These are phyloP conservation scores for Claviceps citrina DNA, from an alignment of 2,329 filamentous ascomycete genomes.

Conservation along the genomic window DNA sequence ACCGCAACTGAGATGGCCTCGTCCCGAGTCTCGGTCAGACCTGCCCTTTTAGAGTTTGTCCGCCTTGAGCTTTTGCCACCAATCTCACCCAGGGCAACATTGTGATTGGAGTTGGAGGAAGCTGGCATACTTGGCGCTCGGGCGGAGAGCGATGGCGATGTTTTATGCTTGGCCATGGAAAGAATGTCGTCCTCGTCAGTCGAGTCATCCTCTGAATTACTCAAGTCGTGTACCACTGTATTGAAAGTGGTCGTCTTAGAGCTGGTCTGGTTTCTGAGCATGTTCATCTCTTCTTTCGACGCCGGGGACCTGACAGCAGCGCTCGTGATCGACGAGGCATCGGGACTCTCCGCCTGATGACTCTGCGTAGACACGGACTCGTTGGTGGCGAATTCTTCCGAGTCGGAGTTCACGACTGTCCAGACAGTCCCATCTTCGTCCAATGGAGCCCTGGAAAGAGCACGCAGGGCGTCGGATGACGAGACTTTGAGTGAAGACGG, in stretches of 20 bases:
- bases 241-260: no score
- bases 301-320: background rate
- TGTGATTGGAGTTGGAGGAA: constrained; percentile 13
- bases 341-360: no score
- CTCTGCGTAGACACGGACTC: background rate
- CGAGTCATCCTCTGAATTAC: constrained; percentile 16
- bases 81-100: constrained; percentile 4
- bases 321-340: background rate
- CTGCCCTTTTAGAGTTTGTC: background rate
- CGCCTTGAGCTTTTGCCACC: background rate
- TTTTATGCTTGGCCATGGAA: constrained; percentile 20
- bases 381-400: constrained; percentile 12
- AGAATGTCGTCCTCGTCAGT: constrained; percentile 28
- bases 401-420: constrained; percentile 29
- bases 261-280: background rate
- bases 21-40: background rate
- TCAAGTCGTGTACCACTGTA: background rate
- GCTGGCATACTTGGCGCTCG: background rate
- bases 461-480: constrained; percentile 38
- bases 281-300: background rate
- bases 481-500: constrained; percentile 37
- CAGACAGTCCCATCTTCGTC: constrained; percentile 33
- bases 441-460: constrained; percentile 34
- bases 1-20: background rate
- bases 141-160: background rate